These are phyloP conservation scores for Cercospora sp. DNA, from an alignment of 2,329 filamentous ascomycete species.

Conservation along the genomic window DNA sequence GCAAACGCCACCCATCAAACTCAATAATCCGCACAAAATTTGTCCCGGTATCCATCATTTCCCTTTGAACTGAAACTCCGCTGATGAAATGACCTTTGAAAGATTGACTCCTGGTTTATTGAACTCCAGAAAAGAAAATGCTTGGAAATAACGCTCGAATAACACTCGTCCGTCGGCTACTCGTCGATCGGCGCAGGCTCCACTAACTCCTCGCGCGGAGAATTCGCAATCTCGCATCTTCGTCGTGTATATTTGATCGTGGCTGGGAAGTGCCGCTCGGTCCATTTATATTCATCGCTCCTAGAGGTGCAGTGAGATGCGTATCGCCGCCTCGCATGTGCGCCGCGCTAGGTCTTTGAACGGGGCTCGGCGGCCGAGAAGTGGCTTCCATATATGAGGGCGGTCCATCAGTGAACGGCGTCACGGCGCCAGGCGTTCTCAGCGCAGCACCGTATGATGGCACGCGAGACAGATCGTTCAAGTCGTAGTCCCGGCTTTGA, in stretches of 20 bases:
- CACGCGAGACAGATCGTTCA: slow-evolving; percentile 50
- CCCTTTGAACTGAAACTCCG: not conserved
- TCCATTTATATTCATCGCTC: slow-evolving; percentile 14
- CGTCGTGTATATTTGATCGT: slow-evolving; percentile 16
- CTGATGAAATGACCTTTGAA: not conserved
- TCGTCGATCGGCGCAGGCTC: not conserved
- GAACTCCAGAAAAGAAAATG: not conserved
- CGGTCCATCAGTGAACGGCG: slow-evolving; percentile 44
- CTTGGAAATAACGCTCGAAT: not conserved
- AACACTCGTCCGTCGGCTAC: not conserved
- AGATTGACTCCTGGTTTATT: not conserved
- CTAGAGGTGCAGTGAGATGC: slow-evolving; percentile 24
- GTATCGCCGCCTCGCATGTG: slow-evolving; percentile 30
- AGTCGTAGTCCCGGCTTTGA: slow-evolving; percentile 43
- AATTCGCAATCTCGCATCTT: slow-evolving; percentile 28
- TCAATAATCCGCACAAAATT: not conserved
- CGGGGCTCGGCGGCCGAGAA: slow-evolving; percentile 34
- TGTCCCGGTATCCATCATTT: not conserved
- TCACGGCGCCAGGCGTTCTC: slow-evolving; percentile 45
- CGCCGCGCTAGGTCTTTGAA: slow-evolving; percentile 33
- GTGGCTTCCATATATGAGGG: slow-evolving; percentile 51
- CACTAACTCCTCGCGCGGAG: slow-evolving; percentile 31
- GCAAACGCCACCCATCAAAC: not conserved
- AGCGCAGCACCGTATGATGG: slow-evolving; percentile 55
- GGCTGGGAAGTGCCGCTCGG: not conserved